Conservation (phyloP, 345 rosid genomes). For the Punica granatum region DNA sequence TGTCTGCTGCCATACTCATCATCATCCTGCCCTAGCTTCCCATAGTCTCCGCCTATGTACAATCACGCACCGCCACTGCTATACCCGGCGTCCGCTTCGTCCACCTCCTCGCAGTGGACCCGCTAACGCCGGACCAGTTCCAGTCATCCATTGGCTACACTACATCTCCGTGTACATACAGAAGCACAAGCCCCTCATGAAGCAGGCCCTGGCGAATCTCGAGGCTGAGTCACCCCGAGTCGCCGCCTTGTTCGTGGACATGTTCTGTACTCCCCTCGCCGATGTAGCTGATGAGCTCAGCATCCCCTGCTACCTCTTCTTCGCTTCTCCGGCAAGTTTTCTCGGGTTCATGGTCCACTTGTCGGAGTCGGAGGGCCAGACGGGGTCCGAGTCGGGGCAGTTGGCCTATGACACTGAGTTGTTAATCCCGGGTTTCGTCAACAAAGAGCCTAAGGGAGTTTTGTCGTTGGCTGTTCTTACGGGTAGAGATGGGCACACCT, state of each 20-base stretch:
- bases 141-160: constrained; percentile 17
- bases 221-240: constrained; percentile 12
- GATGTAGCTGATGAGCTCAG: constrained; percentile 28
- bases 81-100: constrained; percentile 14
- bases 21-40: constrained; percentile 12
- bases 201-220: constrained; percentile 18
- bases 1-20: constrained; percentile 19
- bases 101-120: constrained; percentile 18
- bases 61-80: constrained; percentile 7
- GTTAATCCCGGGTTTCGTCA: constrained; percentile 19
- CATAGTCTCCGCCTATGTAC: constrained; percentile 16
- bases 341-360: constrained; percentile 27
- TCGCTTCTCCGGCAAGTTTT: constrained; percentile 27
- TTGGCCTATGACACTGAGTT: constrained; percentile 16
- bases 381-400: constrained; percentile 16
- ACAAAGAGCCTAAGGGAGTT: constrained; percentile 16
- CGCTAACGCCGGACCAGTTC: constrained; percentile 17
- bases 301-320: constrained; percentile 28
- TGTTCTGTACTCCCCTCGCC: constrained; percentile 25
- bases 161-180: constrained; percentile 12
- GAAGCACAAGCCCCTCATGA: constrained; percentile 19
- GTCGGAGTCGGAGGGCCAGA: constrained; percentile 11
- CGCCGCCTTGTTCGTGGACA: constrained; percentile 26
- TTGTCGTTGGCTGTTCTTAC: constrained; percentile 21
- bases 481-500: constrained; percentile 17